Evolutionary conservation across 2,329 filamentous ascomycete species (phyloP).

Genomic region (Cylindrodendrum hubeiense): DNA sequence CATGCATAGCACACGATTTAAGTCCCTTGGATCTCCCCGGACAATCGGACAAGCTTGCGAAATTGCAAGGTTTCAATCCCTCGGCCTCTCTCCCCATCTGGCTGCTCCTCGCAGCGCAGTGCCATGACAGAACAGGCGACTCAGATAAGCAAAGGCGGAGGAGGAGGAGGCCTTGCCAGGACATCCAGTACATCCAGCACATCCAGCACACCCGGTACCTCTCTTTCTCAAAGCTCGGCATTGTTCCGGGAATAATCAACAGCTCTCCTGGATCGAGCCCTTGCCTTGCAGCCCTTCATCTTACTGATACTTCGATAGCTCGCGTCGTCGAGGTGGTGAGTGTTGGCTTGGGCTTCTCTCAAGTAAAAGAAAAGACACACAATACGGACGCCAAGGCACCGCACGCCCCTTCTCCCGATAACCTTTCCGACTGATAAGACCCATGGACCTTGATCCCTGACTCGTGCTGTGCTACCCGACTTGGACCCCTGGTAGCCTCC

Average conservation of each 20-base stretch:
- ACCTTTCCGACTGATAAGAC: conserved; percentile 37
- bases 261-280: neutral
- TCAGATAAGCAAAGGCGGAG: conserved; percentile 16
- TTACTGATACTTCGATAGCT: conserved; percentile 2
- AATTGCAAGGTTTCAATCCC: conserved; percentile 23
- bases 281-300: neutral
- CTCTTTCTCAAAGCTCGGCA: neutral
- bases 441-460: conserved; percentile 33
- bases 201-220: neutral
- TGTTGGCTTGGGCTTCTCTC: conserved; percentile 14
- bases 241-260: neutral
- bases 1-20: neutral
- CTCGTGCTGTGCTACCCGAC: conserved; percentile 3
- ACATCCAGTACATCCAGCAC: no score
- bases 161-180: no score
- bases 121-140: conserved; percentile 9
- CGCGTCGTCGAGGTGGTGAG: neutral
- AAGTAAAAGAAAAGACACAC: conserved; percentile 41
- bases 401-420: conserved; percentile 1
- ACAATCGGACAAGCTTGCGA: neutral
- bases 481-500: conserved; percentile 1
- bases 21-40: neutral
- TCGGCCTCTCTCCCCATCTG: conserved; percentile 18
- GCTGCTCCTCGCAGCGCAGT: neutral
- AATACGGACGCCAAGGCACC: neutral